Evolutionary conservation across 139 green algal genomes (phyloP).

Genomic region (Coccomyxa sp.): DNA sequence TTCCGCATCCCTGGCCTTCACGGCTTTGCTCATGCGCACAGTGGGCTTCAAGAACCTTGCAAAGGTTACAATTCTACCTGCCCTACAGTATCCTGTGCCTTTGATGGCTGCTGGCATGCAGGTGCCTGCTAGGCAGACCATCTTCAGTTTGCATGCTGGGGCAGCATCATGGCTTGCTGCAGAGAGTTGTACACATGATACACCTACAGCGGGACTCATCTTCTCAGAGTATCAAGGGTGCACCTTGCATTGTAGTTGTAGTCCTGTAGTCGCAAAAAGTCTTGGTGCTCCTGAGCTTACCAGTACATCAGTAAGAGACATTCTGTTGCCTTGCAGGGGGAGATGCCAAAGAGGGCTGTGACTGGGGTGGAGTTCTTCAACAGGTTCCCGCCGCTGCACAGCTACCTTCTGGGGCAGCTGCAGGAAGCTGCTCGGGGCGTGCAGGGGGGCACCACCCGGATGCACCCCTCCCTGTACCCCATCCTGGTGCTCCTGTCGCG

Average conservation of each 20-base stretch:
- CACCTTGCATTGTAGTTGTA: no score
- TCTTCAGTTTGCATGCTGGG: no score
- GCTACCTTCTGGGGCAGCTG: conserved; percentile 70
- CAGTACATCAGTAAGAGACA: not conserved
- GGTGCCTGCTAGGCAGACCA: no score
- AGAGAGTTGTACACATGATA: no score
- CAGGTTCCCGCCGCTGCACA: conserved; percentile 73
- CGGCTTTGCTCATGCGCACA: conserved; percentile 61
- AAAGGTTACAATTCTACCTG: conserved; percentile 3
- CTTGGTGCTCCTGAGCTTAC: not conserved
- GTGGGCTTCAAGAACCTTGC: conserved; percentile 78
- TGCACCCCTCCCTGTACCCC: conserved; percentile 76
- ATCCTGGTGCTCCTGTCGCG: conserved; percentile 80
- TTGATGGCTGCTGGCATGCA: no score
- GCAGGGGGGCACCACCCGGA: not conserved
- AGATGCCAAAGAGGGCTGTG: conserved; percentile 31
- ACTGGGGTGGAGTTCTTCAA: conserved; percentile 80
- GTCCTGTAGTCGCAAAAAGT: not conserved
- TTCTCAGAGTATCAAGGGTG: no score
- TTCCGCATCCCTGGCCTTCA: conserved; percentile 72
- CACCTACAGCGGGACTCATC: no score
- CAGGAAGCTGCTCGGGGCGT: conserved; percentile 19
- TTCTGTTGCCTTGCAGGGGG: conserved; percentile 12
- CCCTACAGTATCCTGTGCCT: not conserved
- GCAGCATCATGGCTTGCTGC: no score